phyloP scores from a whole-genome alignment of 176 grass and related monocot species.

The Thalia dealbata region DNA sequence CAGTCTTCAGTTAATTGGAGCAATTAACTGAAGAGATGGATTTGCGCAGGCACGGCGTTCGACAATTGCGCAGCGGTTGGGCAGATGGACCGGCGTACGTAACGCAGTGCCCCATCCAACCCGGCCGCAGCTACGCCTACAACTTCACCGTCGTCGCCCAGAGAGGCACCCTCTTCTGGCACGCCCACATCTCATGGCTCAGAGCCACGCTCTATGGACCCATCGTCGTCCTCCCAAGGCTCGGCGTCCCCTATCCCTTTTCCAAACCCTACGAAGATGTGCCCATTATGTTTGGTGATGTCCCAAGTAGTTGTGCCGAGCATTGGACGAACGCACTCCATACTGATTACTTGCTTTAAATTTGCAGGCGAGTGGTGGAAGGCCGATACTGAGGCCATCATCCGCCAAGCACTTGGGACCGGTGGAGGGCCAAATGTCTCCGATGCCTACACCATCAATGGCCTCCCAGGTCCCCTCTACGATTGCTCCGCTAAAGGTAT shows the following conservation, averaged over 20 bases:
- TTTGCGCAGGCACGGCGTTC: not conserved
- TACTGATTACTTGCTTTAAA: too few species aligned
- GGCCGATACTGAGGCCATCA: not conserved
- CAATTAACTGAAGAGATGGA: too few species aligned
- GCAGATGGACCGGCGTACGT: not conserved
- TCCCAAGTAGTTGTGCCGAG: too few species aligned
- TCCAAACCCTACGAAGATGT: not conserved
- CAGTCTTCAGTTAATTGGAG: too few species aligned
- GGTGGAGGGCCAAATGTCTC: constrained; percentile 5
- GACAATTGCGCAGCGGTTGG: not conserved
- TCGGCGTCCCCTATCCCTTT: not conserved
- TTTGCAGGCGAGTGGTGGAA: constrained; percentile 6
- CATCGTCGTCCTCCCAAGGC: not conserved
- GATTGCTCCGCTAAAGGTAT: constrained; percentile 3
- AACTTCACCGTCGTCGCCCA: not conserved
- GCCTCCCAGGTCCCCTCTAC: too few species aligned
- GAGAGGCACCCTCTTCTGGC: not conserved
- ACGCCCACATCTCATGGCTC: too few species aligned
- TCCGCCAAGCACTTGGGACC: not conserved
- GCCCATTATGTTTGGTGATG: not conserved
- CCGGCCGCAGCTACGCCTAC: constrained; percentile 2
- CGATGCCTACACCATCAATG: too few species aligned
- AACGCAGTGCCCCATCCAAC: not conserved
- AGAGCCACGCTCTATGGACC: not conserved
- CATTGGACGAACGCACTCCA: too few species aligned